Conservation (phyloP, 257 asterid species). For the Salvia hispanica region DNA sequence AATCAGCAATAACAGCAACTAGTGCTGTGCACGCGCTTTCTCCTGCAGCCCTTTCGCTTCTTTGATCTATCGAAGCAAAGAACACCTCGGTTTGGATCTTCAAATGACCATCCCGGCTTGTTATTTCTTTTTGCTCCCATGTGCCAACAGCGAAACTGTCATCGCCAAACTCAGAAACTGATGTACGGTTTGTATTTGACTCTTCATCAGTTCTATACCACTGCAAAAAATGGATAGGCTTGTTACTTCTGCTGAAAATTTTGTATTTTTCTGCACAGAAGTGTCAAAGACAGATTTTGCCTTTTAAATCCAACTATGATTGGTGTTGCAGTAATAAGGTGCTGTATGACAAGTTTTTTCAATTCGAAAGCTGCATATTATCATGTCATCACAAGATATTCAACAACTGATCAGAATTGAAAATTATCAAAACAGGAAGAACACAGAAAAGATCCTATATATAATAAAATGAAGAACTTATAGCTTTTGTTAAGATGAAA, state of each 20-base stretch:
- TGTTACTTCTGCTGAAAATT: conserved; percentile 16
- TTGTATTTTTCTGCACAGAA: not conserved
- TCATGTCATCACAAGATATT: conserved; percentile 19
- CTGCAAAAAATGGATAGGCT: conserved; percentile 47
- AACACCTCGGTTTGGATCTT: conserved; percentile 74
- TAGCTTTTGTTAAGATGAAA: not conserved
- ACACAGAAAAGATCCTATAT: no score
- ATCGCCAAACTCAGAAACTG: conserved; percentile 90
- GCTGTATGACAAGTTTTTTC: not conserved
- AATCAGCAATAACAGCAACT: conserved; percentile 89
- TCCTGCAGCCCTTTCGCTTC: conserved; percentile 95
- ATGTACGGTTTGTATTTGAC: conserved; percentile 50
- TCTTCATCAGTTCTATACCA: conserved; percentile 72
- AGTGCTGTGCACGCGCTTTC: conserved; percentile 97
- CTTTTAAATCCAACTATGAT: not conserved
- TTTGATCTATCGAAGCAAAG: conserved; percentile 93
- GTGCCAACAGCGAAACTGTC: conserved; percentile 83
- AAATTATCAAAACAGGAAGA: no score
- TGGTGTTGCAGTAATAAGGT: not conserved
- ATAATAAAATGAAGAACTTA: not conserved
- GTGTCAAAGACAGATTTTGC: conserved; percentile 4
- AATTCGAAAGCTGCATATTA: not conserved
- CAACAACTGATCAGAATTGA: conserved; percentile 6
- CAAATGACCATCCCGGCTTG: conserved; percentile 81
- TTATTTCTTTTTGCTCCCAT: conserved; percentile 85